Conservation (phyloP, 2,329 filamentous ascomycete species). For the Fusarium mexicanum region DNA sequence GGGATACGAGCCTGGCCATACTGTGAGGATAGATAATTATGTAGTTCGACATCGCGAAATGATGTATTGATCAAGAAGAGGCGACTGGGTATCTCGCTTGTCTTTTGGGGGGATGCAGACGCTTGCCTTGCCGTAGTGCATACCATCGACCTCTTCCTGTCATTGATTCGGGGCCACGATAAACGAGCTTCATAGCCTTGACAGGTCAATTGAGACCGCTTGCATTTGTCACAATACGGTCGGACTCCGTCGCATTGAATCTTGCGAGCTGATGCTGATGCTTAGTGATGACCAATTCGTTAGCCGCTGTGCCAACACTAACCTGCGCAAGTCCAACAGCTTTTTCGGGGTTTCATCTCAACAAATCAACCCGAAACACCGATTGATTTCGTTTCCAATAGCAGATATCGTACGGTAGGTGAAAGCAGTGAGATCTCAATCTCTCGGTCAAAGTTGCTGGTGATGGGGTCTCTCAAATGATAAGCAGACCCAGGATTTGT, state of each 20-base stretch:
- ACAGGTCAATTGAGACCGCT: neutral
- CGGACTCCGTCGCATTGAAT: constrained; percentile 30
- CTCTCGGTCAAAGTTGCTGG: constrained; percentile 17
- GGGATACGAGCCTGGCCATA: neutral
- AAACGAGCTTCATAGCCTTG: constrained; percentile 28
- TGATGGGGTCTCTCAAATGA: neutral
- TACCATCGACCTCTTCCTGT: constrained; percentile 22
- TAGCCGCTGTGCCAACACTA: neutral
- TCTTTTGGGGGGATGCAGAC: accelerated
- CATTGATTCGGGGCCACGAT: constrained; percentile 28
- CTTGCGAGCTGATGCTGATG: constrained; percentile 21
- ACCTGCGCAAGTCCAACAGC: constrained; percentile 38
- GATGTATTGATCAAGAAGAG: constrained; percentile 30
- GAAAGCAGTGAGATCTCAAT: neutral
- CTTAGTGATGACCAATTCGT: neutral
- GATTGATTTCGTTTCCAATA: no score
- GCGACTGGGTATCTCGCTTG: neutral
- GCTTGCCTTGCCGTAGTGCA: neutral
- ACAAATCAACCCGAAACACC: neutral
- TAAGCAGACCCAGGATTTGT: neutral
- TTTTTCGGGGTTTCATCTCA: constrained; percentile 15
- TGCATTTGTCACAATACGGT: constrained; percentile 22
- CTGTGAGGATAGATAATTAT: neutral
- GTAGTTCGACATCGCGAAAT: constrained; percentile 10
- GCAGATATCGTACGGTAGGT: no score